These are phyloP conservation scores for Ustilago tritici DNA, from an alignment of 1,284 basidiomycete genomes.

Conservation along the genomic window DNA sequence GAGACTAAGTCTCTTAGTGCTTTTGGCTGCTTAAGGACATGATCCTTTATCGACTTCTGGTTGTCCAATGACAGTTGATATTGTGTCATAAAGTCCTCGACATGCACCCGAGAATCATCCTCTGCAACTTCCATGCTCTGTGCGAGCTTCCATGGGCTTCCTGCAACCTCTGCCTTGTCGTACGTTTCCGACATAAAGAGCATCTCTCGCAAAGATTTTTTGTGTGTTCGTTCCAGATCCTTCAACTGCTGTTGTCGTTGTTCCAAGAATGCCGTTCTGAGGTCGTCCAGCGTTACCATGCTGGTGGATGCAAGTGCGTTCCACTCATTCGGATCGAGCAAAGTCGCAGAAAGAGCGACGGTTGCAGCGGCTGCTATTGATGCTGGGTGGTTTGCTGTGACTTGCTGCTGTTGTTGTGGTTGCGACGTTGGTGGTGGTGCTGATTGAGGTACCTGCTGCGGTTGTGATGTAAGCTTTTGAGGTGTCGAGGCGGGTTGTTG, in stretches of 20 bases:
- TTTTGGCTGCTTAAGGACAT: slow-evolving; percentile 36
- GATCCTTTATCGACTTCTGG: slow-evolving; percentile 28
- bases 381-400: slow-evolving; percentile 45
- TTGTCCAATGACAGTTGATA: slow-evolving; percentile 33
- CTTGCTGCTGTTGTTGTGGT: slow-evolving; percentile 34
- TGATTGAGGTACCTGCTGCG: slow-evolving; percentile 6
- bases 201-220: slow-evolving; percentile 39
- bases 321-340: slow-evolving; percentile 52
- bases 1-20: slow-evolving; percentile 32
- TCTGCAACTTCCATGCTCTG: slow-evolving; percentile 35
- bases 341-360: slow-evolving; percentile 41
- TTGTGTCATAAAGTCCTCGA: slow-evolving; percentile 27
- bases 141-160: slow-evolving; percentile 48
- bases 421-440: slow-evolving; percentile 6
- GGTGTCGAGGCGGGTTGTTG: slow-evolving; percentile 18
- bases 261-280: slow-evolving; percentile 40
- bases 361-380: slow-evolving; percentile 50
- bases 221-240: slow-evolving; percentile 34
- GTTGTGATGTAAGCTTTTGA: slow-evolving; percentile 12
- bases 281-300: slow-evolving; percentile 50
- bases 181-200: slow-evolving; percentile 48
- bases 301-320: slow-evolving; percentile 51
- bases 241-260: slow-evolving; percentile 43
- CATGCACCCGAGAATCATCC: slow-evolving; percentile 30
- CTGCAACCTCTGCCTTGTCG: slow-evolving; percentile 35